These are phyloP conservation scores for Pseudozyma thailandica DNA, from an alignment of 1,284 basidiomycete genomes.

Conservation along the genomic window DNA sequence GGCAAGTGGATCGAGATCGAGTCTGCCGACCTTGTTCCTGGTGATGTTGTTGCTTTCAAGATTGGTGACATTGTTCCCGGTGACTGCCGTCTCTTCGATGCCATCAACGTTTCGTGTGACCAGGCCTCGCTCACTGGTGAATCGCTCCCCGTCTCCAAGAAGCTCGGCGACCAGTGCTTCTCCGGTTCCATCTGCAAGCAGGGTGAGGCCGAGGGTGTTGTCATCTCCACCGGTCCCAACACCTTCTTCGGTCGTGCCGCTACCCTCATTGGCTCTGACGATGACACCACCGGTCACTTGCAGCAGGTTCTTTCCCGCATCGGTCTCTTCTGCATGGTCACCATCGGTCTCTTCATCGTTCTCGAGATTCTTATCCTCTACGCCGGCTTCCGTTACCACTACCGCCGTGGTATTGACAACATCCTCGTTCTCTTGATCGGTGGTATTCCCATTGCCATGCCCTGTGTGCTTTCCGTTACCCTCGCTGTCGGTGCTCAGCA, in stretches of 20 bases:
- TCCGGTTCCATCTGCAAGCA: conserved; percentile 79
- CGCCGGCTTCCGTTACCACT: conserved; percentile 73
- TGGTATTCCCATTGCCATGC: conserved; percentile 95
- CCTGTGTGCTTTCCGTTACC: conserved; percentile 96
- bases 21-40: conserved; percentile 86
- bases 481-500: conserved; percentile 93
- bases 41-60: conserved; percentile 86
- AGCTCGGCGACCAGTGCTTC: conserved; percentile 73
- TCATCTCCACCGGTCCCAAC: conserved; percentile 86
- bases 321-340: conserved; percentile 84
- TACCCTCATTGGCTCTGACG: conserved; percentile 92
- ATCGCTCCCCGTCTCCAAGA: conserved; percentile 90
- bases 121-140: conserved; percentile 99
- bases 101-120: conserved; percentile 80
- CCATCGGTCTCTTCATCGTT: conserved; percentile 93
- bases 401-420: conserved; percentile 87
- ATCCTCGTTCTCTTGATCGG: conserved; percentile 99
- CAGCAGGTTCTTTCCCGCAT: conserved; percentile 89
- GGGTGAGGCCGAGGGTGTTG: conserved; percentile 86
- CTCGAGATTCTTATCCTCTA: conserved; percentile 97
- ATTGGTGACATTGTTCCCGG: conserved; percentile 89
- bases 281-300: conserved; percentile 75
- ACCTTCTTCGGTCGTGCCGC: conserved; percentile 96
- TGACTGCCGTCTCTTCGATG: conserved; percentile 81
- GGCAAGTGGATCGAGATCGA: conserved; percentile 72